Percentiles rank a stretch among this genome's conserved stretches.
Conservation (phyloP, 805 yeast species). For the Metschnikowia bowlesiae region DNA sequence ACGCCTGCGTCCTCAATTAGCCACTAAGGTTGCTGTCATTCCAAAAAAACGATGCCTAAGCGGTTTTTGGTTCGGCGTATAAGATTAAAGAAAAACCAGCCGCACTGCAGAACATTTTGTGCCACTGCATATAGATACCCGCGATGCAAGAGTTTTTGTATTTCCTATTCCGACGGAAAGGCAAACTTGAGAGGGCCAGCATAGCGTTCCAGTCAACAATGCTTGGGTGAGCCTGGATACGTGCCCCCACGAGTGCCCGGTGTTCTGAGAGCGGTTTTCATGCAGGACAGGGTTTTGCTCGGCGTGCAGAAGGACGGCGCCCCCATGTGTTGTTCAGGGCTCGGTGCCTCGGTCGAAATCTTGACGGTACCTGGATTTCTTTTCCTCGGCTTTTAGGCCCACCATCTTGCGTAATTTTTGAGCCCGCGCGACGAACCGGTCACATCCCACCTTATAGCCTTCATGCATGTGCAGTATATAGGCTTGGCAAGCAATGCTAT, state of each 20-base stretch:
- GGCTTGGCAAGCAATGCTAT: not conserved
- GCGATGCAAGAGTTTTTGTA: not conserved
- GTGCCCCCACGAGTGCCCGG: not conserved
- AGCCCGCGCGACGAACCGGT: not conserved
- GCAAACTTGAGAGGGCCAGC: not conserved
- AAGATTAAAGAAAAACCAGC: not conserved
- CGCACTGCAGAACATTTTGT: not conserved
- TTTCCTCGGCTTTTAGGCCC: not conserved
- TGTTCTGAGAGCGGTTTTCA: not conserved
- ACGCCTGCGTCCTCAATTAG: not conserved
- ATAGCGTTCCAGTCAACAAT: not conserved
- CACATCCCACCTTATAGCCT: not conserved
- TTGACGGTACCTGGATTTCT: not conserved
- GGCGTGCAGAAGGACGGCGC: no score
- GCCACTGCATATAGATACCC: not conserved
- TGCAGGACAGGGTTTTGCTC: not conserved
- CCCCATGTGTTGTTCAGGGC: no score
- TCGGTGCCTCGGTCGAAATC: not conserved
- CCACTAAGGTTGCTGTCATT: slow-evolving; percentile 1
- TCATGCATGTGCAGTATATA: not conserved
- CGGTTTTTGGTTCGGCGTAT: not conserved
- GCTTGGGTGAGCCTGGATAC: not conserved
- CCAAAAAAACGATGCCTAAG: not conserved
- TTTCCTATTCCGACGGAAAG: not conserved
- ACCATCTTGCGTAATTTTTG: not conserved